Base-by-base conservation (phyloP, 148 eudicot species). In the Rhododendron griersonianum region DNA sequence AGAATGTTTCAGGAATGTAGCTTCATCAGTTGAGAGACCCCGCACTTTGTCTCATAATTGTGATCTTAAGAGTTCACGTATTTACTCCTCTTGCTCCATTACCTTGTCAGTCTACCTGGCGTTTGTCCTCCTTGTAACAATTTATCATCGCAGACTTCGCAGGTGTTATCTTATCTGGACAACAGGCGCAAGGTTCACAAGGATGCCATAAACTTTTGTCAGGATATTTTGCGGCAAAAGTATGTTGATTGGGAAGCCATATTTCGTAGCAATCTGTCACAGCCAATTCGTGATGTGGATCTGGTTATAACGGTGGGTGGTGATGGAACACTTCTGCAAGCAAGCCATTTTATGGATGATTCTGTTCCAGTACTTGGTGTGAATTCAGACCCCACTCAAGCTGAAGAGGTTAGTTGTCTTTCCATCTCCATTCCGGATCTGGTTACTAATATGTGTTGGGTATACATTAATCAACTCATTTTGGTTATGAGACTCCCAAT, bases 301-400 rank as follows among this genome's bases (percentile, higher is more conserved):
- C 89, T 97, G 83, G 99, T 96, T 81, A 88, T 96, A 71, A 91
- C 98, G 1, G 78, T 96, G 65, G 99, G 99, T 37, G 99, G 99
- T 74, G 99, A 96, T 93, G 99, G 99, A 51, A 96, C 99, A 51
- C 93, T 96, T 83, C 87, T 96, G 89, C 94, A 93, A 84, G 98
- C 99, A 71, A 96, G 98, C 87, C 99, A 93, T 86, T 92, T 90
- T 71, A 83, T 96, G 90, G 96, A 96, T 89, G 96, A 91, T 86
- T 93, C 91, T 15, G 83, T 96, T 88, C 98, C 99, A 45, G 89
- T 96, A 76, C 90, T 96, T 35, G 99, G 99, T 71, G 98, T 96
- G 19, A 96, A 96, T 87, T 96, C 99, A 82, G 99, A 96, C 90
- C 99, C 99, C 67, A 96, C 98, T 67, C 91, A 87, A 80, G 89